phyloP scores from a whole-genome alignment of 2,329 filamentous ascomycete genomes.

The Neonectria ditissima region DNA sequence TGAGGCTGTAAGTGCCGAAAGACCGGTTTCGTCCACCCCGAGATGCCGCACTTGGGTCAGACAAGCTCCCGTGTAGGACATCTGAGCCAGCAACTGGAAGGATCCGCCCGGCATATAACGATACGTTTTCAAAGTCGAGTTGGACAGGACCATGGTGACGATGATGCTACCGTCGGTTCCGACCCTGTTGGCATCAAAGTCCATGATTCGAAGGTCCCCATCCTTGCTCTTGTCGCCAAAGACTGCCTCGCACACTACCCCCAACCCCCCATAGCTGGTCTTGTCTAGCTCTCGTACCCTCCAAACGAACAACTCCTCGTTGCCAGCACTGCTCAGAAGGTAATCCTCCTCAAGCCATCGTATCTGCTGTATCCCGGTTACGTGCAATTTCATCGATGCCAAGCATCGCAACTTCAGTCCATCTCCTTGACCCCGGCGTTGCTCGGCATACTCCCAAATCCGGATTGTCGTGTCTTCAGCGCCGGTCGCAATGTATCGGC shows the following conservation, averaged over 20 bases:
- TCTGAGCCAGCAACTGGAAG: constrained; percentile 64
- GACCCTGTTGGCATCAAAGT: constrained; percentile 71
- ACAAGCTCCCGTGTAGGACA: constrained; percentile 78
- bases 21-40: constrained; percentile 36
- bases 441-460: constrained; percentile 68
- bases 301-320: constrained; percentile 93
- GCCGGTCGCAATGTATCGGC: constrained; percentile 69
- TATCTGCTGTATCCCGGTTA: constrained; percentile 84
- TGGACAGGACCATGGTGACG: constrained; percentile 83
- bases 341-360: constrained; percentile 78
- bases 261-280: constrained; percentile 61
- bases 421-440: constrained; percentile 12
- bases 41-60: constrained; percentile 73
- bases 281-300: constrained; percentile 65
- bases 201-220: constrained; percentile 82
- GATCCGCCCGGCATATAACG: constrained; percentile 55
- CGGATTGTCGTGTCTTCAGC: constrained; percentile 82
- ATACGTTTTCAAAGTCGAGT: constrained; percentile 79
- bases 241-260: constrained; percentile 67
- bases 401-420: constrained; percentile 59
- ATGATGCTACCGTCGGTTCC: constrained; percentile 56
- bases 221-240: constrained; percentile 63
- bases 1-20: constrained; percentile 73
- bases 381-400: constrained; percentile 79
- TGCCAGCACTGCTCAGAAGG: constrained; percentile 87